These are phyloP conservation scores for Hortaea werneckii DNA, from an alignment of 2,329 filamentous ascomycete species.

Conservation along the genomic window DNA sequence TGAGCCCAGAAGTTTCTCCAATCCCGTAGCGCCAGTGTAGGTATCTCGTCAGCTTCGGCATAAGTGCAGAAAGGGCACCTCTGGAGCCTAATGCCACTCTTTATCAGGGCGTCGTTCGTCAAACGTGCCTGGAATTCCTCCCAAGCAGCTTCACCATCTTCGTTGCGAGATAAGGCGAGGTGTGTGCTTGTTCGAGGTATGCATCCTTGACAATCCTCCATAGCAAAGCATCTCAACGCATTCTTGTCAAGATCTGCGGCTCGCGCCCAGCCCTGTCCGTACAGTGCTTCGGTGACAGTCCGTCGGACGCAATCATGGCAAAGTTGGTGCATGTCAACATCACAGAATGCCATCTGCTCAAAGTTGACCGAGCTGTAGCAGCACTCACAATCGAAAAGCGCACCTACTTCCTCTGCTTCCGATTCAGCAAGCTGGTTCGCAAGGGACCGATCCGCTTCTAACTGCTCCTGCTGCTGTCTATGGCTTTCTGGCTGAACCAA, in stretches of 20 bases:
- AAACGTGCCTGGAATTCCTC: conserved; percentile 69
- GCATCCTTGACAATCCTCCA: conserved; percentile 60
- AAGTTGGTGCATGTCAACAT: conserved; percentile 57
- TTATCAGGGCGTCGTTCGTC: conserved; percentile 63
- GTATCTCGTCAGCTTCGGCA: conserved; percentile 63
- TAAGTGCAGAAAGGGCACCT: conserved; percentile 88
- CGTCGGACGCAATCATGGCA: conserved; percentile 76
- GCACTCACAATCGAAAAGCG: conserved; percentile 61
- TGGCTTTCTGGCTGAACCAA: conserved; percentile 35
- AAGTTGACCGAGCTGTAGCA: conserved; percentile 64
- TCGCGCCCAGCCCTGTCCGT: conserved; percentile 83
- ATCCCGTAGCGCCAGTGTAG: conserved; percentile 11
- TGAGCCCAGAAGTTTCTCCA: conserved; percentile 14
- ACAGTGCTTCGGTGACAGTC: conserved; percentile 76
- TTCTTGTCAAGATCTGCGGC: conserved; percentile 64
- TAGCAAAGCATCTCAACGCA: conserved; percentile 74
- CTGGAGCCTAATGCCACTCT: conserved; percentile 63
- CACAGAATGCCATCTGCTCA: conserved; percentile 66
- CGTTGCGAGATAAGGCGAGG: conserved; percentile 60
- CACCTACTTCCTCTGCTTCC: conserved; percentile 37
- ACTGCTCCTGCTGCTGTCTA: conserved; percentile 29
- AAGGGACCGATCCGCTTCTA: conserved; percentile 30
- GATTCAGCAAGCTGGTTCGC: conserved; percentile 38
- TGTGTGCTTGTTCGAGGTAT: conserved; percentile 60
- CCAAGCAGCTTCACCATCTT: conserved; percentile 60